phyloP scores from a whole-genome alignment of 768 basidiomycete genomes.

The Xerocomellus amylosporus region DNA sequence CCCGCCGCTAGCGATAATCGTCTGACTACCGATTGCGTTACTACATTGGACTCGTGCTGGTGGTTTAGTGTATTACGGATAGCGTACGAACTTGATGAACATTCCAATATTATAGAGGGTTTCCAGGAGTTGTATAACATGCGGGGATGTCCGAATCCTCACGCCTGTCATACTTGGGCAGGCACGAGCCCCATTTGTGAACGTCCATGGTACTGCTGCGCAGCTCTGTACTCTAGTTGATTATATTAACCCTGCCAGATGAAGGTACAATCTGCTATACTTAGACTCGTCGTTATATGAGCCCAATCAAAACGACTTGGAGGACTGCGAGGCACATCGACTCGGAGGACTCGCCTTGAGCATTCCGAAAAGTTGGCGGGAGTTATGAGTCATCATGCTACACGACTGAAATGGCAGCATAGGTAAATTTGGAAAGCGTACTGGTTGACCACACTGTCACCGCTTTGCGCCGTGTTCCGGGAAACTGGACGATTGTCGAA shows the following conservation, averaged over 20 bases:
- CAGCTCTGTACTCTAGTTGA: no score
- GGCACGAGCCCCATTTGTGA: no score
- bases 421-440: not conserved
- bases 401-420: not conserved
- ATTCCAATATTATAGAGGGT: constrained; percentile 6
- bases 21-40: constrained; percentile 4
- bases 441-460: not conserved
- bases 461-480: constrained; percentile 27
- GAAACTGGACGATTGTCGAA: constrained; percentile 15
- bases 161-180: not conserved
- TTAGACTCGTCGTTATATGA: no score
- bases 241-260: no score
- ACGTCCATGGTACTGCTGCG: no score
- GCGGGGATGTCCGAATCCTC: not conserved
- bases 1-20: constrained; percentile 6
- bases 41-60: constrained; percentile 13
- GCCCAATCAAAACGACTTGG: no score
- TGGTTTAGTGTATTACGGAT: constrained; percentile 23
- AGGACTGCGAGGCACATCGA: no score
- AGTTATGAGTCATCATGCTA: no score
- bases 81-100: constrained; percentile 21
- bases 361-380: no score
- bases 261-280: no score
- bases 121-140: not conserved
- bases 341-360: no score